Evolutionary conservation across 1,284 basidiomycete genomes (phyloP).

Genomic region (Ganoderma boninense): DNA sequence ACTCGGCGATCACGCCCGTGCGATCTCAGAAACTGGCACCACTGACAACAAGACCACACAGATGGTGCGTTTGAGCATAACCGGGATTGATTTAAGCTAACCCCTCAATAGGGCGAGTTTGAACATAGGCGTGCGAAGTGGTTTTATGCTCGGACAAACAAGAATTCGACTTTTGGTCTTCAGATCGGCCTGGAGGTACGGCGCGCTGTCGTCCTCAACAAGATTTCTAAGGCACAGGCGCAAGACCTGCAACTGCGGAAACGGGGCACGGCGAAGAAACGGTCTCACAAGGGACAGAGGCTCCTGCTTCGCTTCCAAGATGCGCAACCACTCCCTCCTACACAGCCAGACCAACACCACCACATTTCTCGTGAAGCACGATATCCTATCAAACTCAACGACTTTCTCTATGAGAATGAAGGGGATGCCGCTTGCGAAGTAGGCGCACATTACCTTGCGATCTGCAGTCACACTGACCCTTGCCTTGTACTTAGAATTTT

Average conservation of each 20-base stretch:
- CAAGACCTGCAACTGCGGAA: not conserved
- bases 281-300: not conserved
- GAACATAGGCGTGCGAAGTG: not conserved
- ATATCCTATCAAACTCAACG: not conserved
- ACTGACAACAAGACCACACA: slow-evolving; percentile 39
- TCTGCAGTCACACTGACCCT: no score
- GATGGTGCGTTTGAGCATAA: not conserved
- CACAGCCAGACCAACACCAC: not conserved
- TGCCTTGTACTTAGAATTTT: not conserved
- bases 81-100: no score
- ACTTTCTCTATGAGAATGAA: not conserved
- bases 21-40: slow-evolving; percentile 42
- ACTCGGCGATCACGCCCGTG: slow-evolving; percentile 38
- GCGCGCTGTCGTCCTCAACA: not conserved
- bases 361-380: not conserved
- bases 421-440: not conserved
- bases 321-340: not conserved
- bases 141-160: not conserved
- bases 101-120: not conserved
- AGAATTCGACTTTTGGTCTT: not conserved
- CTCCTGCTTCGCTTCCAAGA: not conserved
- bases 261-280: no score
- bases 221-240: no score
- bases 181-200: not conserved
- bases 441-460: not conserved